These are phyloP conservation scores for Colletotrichum lindemuthianum DNA, from an alignment of 2,329 filamentous ascomycete genomes.

Conservation along the genomic window DNA sequence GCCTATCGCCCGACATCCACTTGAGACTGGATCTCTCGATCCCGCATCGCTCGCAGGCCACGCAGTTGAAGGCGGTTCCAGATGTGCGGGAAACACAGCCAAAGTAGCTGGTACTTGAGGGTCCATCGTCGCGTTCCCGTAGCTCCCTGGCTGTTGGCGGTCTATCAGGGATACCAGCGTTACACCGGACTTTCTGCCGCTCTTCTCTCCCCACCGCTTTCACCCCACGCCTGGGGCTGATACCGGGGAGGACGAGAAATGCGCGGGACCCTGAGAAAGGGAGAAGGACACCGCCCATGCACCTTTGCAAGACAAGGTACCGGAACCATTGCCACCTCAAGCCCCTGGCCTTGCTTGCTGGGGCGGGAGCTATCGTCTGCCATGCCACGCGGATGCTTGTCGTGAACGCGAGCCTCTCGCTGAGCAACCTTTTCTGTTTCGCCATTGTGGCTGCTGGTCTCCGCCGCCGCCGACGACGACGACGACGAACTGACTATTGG, in stretches of 20 bases:
- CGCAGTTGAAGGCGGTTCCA: not conserved
- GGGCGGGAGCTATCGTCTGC: conserved; percentile 31
- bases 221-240: conserved; percentile 35
- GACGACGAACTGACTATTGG: not conserved
- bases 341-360: conserved; percentile 15
- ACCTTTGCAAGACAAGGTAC: conserved; percentile 13
- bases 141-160: conserved; percentile 23
- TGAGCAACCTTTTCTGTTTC: not conserved
- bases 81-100: conserved; percentile 11
- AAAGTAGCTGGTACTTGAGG: conserved; percentile 22
- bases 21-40: not conserved
- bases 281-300: conserved; percentile 16
- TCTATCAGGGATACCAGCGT: conserved; percentile 22
- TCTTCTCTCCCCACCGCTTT: conserved; percentile 28
- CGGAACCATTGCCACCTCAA: conserved; percentile 3
- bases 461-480: too few species aligned
- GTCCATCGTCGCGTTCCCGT: conserved; percentile 22
- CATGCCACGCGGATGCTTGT: conserved; percentile 33
- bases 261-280: conserved; percentile 31
- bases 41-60: too few species aligned
- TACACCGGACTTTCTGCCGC: conserved; percentile 29
- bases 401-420: conserved; percentile 29
- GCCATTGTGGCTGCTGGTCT: not conserved
- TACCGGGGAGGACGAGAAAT: conserved; percentile 31
- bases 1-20: not conserved